These are phyloP conservation scores for Xylaria sp. DNA, from an alignment of 2,329 filamentous ascomycete genomes.

Conservation along the genomic window DNA sequence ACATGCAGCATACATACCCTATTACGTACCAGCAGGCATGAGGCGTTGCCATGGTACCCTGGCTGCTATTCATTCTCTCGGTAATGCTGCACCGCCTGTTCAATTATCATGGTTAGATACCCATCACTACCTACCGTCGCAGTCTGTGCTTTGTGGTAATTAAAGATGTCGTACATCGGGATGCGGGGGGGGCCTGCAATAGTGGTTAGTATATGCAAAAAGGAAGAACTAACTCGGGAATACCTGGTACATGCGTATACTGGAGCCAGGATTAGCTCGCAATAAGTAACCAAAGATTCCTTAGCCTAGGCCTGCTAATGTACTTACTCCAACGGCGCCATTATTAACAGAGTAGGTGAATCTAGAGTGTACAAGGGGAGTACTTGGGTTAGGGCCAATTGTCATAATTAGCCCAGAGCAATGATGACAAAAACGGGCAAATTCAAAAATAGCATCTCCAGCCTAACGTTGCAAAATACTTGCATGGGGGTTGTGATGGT, in stretches of 20 bases:
- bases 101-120: neutral
- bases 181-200: slow-evolving; percentile 27
- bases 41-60: slow-evolving; percentile 24
- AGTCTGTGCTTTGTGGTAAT: slow-evolving; percentile 31
- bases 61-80: neutral
- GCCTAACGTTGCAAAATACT: slow-evolving; percentile 40
- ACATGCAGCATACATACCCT: neutral
- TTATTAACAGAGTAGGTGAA: slow-evolving; percentile 16
- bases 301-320: neutral
- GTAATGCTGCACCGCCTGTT: slow-evolving; percentile 10
- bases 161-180: slow-evolving; percentile 31
- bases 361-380: neutral
- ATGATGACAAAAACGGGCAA: slow-evolving; percentile 40
- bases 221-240: slow-evolving; percentile 11
- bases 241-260: slow-evolving; percentile 1
- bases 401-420: slow-evolving; percentile 45
- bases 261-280: slow-evolving; percentile 11
- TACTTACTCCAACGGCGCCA: slow-evolving; percentile 13
- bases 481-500: slow-evolving; percentile 39
- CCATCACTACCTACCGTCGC: neutral
- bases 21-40: neutral
- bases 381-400: slow-evolving; percentile 7
- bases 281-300: slow-evolving; percentile 19
- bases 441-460: slow-evolving; percentile 50
- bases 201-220: slow-evolving; percentile 1